These are phyloP conservation scores for Cryptococcus sp. DNA, from an alignment of 1,284 basidiomycete species.

Conservation along the genomic window DNA sequence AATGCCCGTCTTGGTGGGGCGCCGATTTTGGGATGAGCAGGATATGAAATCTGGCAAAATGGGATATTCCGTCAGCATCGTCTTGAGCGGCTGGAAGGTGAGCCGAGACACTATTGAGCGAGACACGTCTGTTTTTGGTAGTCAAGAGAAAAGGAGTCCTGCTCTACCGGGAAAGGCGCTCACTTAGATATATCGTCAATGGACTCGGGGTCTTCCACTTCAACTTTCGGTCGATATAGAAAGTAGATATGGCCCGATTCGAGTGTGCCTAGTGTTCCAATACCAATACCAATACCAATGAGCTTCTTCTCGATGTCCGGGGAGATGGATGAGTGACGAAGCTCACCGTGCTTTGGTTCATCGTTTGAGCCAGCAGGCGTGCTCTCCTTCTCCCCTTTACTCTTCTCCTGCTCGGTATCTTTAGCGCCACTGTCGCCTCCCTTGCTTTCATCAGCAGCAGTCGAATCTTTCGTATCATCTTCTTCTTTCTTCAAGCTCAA, in stretches of 20 bases:
- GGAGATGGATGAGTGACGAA: not conserved
- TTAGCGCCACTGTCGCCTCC: slow-evolving; percentile 9
- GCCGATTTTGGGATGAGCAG: slow-evolving; percentile 61
- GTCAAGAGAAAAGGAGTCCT: not conserved
- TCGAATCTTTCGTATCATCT: slow-evolving; percentile 4
- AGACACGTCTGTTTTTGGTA: not conserved
- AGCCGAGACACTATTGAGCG: too few relatives aligned
- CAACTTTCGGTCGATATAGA: slow-evolving; percentile 66
- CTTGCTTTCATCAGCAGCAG: slow-evolving; percentile 6
- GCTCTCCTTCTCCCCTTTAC: not conserved
- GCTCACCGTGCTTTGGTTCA: slow-evolving; percentile 37
- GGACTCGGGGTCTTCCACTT: slow-evolving; percentile 60
- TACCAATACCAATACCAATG: too few relatives aligned
- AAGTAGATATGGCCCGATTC: slow-evolving; percentile 61
- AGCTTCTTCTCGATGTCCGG: not conserved
- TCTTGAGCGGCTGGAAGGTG: not conserved
- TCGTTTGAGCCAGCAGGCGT: slow-evolving; percentile 14
- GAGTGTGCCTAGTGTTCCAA: slow-evolving; percentile 37
- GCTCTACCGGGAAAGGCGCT: not conserved
- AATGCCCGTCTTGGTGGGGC: slow-evolving; percentile 52
- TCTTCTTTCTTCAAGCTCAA: slow-evolving; percentile 16
- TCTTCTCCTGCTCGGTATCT: slow-evolving; percentile 18
- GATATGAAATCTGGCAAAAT: slow-evolving; percentile 57
- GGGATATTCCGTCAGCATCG: not conserved
- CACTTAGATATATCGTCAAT: slow-evolving; percentile 63